Percentiles rank a stretch among this genome's conserved stretches.
phyloP scores from a whole-genome alignment of 495 filamentous ascomycete species.

The Aspergillus sclerotioniger region DNA sequence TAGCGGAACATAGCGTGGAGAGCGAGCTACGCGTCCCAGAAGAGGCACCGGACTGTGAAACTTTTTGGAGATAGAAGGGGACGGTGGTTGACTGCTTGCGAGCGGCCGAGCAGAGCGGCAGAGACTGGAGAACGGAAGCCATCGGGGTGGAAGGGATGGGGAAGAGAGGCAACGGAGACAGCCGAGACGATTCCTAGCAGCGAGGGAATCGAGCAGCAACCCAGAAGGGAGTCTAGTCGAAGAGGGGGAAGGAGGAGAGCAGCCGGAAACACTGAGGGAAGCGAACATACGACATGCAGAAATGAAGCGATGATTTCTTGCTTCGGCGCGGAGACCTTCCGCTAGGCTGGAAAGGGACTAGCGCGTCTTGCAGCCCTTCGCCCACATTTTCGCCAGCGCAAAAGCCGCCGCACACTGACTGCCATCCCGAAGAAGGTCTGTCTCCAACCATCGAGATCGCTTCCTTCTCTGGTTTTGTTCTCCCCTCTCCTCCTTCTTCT shows the following conservation, averaged over 20 bases:
- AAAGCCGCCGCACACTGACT: slow-evolving; percentile 31
- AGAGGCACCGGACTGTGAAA: slow-evolving; percentile 32
- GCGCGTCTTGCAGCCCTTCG: slow-evolving; percentile 37
- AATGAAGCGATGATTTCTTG: slow-evolving; percentile 26
- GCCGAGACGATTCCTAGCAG: background rate
- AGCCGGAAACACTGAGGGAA: slow-evolving; percentile 5
- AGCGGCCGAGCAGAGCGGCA: slow-evolving; percentile 33
- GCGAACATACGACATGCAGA: slow-evolving; percentile 19
- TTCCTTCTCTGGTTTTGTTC: background rate
- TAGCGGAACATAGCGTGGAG: slow-evolving; percentile 30
- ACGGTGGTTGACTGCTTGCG: slow-evolving; percentile 35
- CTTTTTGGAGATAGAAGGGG: slow-evolving; percentile 24
- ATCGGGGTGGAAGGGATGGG: slow-evolving; percentile 21
- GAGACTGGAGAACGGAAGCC: slow-evolving; percentile 37
- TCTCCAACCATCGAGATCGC: slow-evolving; percentile 3
- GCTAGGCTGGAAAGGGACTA: slow-evolving; percentile 33
- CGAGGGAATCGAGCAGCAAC: slow-evolving; percentile 2
- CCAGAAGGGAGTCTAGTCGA: background rate
- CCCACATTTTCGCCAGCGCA: slow-evolving; percentile 42
- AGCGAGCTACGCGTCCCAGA: slow-evolving; percentile 35
- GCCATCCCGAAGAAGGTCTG: slow-evolving; percentile 4
- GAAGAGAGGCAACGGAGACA: background rate
- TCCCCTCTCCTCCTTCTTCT: slow-evolving; percentile 17
- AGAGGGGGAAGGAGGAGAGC: background rate
- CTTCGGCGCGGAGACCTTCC: slow-evolving; percentile 26